These are phyloP conservation scores for Phytophthora tubulina DNA, from an alignment of 352 stramenopile genomes.

Conservation along the genomic window DNA sequence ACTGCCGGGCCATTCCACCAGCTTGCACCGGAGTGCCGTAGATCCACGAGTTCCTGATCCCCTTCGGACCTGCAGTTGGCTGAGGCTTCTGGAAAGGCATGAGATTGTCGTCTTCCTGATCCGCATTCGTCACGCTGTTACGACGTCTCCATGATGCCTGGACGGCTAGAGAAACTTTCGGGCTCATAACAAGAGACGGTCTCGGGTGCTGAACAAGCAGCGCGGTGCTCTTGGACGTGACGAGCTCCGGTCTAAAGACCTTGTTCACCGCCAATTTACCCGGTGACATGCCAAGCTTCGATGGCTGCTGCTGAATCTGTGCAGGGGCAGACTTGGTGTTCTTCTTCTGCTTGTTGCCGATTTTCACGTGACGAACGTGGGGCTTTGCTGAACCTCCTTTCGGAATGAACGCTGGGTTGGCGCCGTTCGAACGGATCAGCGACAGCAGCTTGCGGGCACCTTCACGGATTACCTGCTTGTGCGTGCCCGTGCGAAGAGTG, in stretches of 20 bases:
- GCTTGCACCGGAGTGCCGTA: constrained; percentile 1
- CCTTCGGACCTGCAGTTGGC: not conserved
- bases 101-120: constrained; percentile 34
- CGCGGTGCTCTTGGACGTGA: constrained; percentile 34
- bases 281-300: constrained; percentile 12
- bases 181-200: constrained; percentile 40
- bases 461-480: constrained; percentile 59
- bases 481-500: constrained; percentile 38
- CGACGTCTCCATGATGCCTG: constrained; percentile 55
- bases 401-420: constrained; percentile 47
- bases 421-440: constrained; percentile 61
- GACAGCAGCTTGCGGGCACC: constrained; percentile 66
- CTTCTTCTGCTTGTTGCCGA: constrained; percentile 34
- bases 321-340: not conserved
- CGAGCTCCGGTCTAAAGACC: constrained; percentile 26
- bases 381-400: constrained; percentile 40
- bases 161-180: constrained; percentile 51
- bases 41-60: constrained; percentile 25
- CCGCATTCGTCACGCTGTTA: constrained; percentile 34
- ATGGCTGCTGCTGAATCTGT: constrained; percentile 13
- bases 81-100: constrained; percentile 49
- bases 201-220: constrained; percentile 8
- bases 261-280: constrained; percentile 32
- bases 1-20: constrained; percentile 14
- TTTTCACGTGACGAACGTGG: constrained; percentile 38